Base-by-base conservation (phyloP, 2,329 filamentous ascomycete genomes). In the Ascochyta rabiei region DNA sequence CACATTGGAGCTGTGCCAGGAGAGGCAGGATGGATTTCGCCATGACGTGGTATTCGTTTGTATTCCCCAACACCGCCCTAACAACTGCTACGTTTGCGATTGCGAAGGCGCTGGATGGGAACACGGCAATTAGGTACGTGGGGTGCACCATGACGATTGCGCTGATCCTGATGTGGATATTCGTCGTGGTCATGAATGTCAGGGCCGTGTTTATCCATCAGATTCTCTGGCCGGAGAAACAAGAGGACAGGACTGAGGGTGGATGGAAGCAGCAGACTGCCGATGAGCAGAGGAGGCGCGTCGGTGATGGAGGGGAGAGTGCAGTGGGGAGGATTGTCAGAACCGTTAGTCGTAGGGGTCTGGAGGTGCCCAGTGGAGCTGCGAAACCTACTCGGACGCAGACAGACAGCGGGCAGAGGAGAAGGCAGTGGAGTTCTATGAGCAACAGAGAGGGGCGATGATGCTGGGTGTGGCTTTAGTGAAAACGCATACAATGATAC, bases 41-140 rank as follows among this genome's bases (percentile, higher is more conserved):
- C 16, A 93, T 95, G 89, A 90, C 87, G 1, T 96, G 90, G 87
- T 95, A 88, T 75, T 90, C 86, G 3, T 93, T 93, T 72, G 82
- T 93, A 5, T 93, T 93, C 66, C 89, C 90, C 2, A 91, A 93
- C 63, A 93, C 89, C 0, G 89, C 88, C 0, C 76, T 91, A 55
- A 84, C 83, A 33, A 89, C 87, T 0, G 88, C 89, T 0, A 95
- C 90, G 0, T 86, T 89, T 60, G 84, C 87, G 2, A 82, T 95
- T 44, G 89, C 84, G 0, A 79, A 81, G 9, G 85, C 86, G 0
- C 64, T 80, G 10, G 62, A 74, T 47, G 69, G 73, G 19, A 75
- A 74, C 44, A 61, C 53, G 6, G 81, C 85, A 0, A 83, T 95
- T 37, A 77, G 85, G 37, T 82, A 92, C 9, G 76, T 90, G 28